Conservation (phyloP, 2,329 filamentous ascomycete genomes). For the Aspergillus calidoustus region DNA sequence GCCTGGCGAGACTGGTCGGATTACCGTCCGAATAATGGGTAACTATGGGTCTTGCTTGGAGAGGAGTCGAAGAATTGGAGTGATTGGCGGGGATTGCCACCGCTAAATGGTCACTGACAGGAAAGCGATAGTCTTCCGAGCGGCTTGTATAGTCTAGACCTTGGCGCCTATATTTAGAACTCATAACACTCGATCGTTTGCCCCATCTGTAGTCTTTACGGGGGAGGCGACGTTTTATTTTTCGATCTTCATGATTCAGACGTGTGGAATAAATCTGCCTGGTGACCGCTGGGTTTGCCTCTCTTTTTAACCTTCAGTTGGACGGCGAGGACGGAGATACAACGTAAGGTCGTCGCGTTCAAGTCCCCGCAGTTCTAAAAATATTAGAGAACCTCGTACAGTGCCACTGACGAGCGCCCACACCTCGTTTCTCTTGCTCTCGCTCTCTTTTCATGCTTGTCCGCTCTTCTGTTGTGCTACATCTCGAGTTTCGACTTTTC, state of each 20-base stretch:
- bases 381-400: not conserved
- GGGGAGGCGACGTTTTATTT: not conserved
- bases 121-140: constrained; percentile 1
- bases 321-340: not conserved
- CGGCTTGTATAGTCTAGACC: constrained; percentile 9
- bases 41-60: not conserved
- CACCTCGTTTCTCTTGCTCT: not conserved
- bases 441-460: not conserved
- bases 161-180: constrained; percentile 8
- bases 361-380: constrained; percentile 2
- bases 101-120: not conserved
- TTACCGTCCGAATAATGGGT: too few relatives aligned
- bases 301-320: not conserved
- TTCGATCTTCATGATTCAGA: not conserved
- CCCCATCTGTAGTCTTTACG: not conserved
- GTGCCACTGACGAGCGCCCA: not conserved
- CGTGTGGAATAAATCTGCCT: constrained; percentile 5
- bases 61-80: not conserved
- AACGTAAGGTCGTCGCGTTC: not conserved
- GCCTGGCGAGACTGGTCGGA: not conserved
- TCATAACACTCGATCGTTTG: not conserved
- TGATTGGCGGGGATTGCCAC: not conserved
- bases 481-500: constrained; percentile 2
- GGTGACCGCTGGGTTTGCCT: not conserved
- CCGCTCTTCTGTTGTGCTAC: not conserved